phyloP scores from a whole-genome alignment of 2,329 filamentous ascomycete genomes.

The Alternaria sp. region DNA sequence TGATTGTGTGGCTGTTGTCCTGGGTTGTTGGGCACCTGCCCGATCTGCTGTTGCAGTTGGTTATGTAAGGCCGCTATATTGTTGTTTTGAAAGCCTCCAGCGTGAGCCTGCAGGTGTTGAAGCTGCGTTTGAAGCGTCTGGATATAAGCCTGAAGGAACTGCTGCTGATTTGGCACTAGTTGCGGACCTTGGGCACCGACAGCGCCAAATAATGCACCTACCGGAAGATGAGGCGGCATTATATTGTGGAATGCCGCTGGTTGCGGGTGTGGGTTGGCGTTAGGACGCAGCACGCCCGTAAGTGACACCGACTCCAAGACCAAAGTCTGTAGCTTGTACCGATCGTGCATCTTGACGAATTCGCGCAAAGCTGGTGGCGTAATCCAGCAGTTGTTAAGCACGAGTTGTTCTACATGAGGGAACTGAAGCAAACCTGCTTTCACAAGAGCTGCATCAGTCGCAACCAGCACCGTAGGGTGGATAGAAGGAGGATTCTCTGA shows the following conservation, averaged over 20 bases:
- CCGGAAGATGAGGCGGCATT: slow-evolving; percentile 1
- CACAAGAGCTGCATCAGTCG: slow-evolving; percentile 16
- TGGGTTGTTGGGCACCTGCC: not conserved
- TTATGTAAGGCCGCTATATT: slow-evolving; percentile 18
- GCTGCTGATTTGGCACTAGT: slow-evolving; percentile 15
- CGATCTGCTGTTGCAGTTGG: slow-evolving; percentile 25
- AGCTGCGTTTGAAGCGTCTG: slow-evolving; percentile 28
- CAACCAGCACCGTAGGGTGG: slow-evolving; percentile 10
- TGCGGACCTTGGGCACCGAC: slow-evolving; percentile 16
- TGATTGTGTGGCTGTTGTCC: slow-evolving; percentile 2
- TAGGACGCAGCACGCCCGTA: slow-evolving; percentile 45
- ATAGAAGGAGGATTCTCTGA: slow-evolving; percentile 6
- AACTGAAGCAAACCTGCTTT: slow-evolving; percentile 56
- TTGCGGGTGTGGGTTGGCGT: slow-evolving; percentile 10
- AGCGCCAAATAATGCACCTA: slow-evolving; percentile 6
- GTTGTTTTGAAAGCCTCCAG: slow-evolving; percentile 18
- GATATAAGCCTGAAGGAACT: slow-evolving; percentile 24
- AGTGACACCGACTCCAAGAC: slow-evolving; percentile 70
- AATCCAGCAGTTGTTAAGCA: slow-evolving; percentile 73
- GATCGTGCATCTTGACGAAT: slow-evolving; percentile 59
- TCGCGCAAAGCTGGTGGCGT: slow-evolving; percentile 64
- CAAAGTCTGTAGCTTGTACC: slow-evolving; percentile 59
- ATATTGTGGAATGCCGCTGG: not conserved
- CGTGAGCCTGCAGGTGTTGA: slow-evolving; percentile 28
- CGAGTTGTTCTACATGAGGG: slow-evolving; percentile 64